Percentiles rank a stretch among this genome's conserved stretches.
Conservation (phyloP, 2,329 filamentous ascomycete genomes). For the Phialemoniopsis sp. region DNA sequence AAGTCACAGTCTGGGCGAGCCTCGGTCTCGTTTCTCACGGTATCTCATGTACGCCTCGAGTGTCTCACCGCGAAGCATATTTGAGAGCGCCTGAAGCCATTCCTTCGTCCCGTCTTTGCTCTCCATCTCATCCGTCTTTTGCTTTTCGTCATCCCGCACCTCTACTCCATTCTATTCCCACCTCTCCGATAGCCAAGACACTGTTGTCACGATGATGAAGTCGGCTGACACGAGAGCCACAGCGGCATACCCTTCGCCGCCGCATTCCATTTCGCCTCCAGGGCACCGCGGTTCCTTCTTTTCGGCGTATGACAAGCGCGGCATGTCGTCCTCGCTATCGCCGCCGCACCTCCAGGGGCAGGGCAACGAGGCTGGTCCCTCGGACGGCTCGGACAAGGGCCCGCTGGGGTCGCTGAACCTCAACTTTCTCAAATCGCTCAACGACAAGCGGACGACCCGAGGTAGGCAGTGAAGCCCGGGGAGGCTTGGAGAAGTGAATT, state of each 20-base stretch:
- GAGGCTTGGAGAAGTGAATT: background rate
- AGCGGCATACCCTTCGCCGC: constrained; percentile 30
- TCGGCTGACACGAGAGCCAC: constrained; percentile 28
- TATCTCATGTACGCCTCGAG: no score
- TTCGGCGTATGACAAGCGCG: constrained; percentile 24
- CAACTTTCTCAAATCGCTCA: constrained; percentile 62
- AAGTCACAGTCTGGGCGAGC: no score
- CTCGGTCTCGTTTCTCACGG: no score
- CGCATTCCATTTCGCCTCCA: constrained; percentile 23
- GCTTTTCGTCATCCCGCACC: background rate
- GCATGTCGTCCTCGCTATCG: constrained; percentile 45
- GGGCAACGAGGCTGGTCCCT: constrained; percentile 10
- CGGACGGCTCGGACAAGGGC: constrained; percentile 27
- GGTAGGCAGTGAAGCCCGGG: constrained; percentile 44
- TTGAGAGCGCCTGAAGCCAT: background rate
- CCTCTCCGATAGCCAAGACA: no score
- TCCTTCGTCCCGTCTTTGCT: background rate
- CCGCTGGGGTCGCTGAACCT: constrained; percentile 45
- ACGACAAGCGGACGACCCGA: constrained; percentile 74
- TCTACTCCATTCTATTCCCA: background rate
- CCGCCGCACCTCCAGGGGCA: constrained; percentile 27
- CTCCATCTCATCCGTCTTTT: background rate
- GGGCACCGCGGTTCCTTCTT: constrained; percentile 20
- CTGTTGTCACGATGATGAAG: background rate
- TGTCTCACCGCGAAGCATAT: background rate